These are phyloP conservation scores for Tylopilus subfusipes DNA, from an alignment of 768 basidiomycete genomes.

Conservation along the genomic window DNA sequence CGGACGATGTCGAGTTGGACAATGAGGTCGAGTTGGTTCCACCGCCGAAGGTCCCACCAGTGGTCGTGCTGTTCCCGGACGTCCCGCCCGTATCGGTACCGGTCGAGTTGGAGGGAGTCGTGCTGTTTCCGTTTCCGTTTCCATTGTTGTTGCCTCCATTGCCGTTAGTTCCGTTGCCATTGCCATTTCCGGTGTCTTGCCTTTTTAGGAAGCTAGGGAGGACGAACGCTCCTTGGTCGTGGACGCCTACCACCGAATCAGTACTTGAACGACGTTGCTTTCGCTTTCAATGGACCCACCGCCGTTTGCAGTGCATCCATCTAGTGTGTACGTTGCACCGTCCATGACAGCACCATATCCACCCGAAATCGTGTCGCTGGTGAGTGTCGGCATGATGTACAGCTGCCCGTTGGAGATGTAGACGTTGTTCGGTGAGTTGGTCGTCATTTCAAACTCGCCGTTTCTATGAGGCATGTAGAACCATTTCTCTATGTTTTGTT, in stretches of 20 bases:
- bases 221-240: conserved; percentile 26
- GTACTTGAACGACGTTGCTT: neutral
- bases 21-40: conserved; percentile 19
- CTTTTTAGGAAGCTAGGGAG: conserved; percentile 20
- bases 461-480: conserved; percentile 28
- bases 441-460: conserved; percentile 58
- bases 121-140: conserved; percentile 1
- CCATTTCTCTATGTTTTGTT: neutral
- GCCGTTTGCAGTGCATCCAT: conserved; percentile 32
- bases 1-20: conserved; percentile 20
- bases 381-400: conserved; percentile 60
- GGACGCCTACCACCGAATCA: conserved; percentile 7
- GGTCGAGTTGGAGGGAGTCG: neutral
- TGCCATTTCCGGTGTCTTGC: conserved; percentile 18
- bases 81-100: neutral
- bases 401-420: conserved; percentile 48
- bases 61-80: conserved; percentile 3
- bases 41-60: neutral
- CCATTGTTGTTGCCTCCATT: neutral
- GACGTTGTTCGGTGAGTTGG: conserved; percentile 35
- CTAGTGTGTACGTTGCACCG: conserved; percentile 37
- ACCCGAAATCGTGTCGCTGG: conserved; percentile 42
- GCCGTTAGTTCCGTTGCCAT: neutral
- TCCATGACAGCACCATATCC: conserved; percentile 38
- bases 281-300: conserved; percentile 1